These are phyloP conservation scores for Hirsutella minnesotensis DNA, from an alignment of 2,329 filamentous ascomycete species.

Conservation along the genomic window DNA sequence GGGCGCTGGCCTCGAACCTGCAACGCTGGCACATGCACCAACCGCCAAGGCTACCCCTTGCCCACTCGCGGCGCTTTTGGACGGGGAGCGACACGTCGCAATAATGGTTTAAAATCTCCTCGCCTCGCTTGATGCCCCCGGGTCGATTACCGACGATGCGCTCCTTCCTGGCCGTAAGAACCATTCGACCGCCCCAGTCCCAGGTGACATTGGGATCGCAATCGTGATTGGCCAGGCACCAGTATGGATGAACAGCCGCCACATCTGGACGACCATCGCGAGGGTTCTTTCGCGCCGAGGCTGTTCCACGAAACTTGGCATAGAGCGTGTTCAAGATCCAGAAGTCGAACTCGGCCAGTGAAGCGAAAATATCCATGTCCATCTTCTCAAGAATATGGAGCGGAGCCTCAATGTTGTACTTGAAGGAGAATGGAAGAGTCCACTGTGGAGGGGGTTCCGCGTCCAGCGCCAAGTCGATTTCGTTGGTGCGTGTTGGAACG, in stretches of 20 bases:
- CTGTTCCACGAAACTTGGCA: slow-evolving; percentile 85
- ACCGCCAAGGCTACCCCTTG: slow-evolving; percentile 74
- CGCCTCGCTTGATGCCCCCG: slow-evolving; percentile 59
- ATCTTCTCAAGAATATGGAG: slow-evolving; percentile 74
- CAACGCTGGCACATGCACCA: slow-evolving; percentile 81
- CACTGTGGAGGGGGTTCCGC: slow-evolving; percentile 46
- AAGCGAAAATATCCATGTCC: slow-evolving; percentile 64
- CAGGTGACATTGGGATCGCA: slow-evolving; percentile 91
- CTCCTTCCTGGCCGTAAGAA: slow-evolving; percentile 50
- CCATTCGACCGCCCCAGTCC: slow-evolving; percentile 80
- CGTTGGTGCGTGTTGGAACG: slow-evolving; percentile 37
- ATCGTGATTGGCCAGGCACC: slow-evolving; percentile 93
- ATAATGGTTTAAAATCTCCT: slow-evolving; percentile 90
- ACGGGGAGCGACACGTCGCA: slow-evolving; percentile 76
- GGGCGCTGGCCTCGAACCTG: slow-evolving; percentile 48
- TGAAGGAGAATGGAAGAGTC: slow-evolving; percentile 69
- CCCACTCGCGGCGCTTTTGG: slow-evolving; percentile 77
- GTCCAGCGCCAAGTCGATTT: slow-evolving; percentile 40
- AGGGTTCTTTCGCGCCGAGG: slow-evolving; percentile 68
- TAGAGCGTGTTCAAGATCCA: slow-evolving; percentile 90
- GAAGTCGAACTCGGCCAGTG: slow-evolving; percentile 48
- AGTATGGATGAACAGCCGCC: slow-evolving; percentile 85
- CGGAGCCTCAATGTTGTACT: slow-evolving; percentile 61
- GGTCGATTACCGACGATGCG: slow-evolving; percentile 37
- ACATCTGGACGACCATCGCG: slow-evolving; percentile 78